A percentile compares a stretch with the other conserved stretches of the same genome.
phyloP scores from a whole-genome alignment of 2,329 filamentous ascomycete genomes.

The Cercospora sp. region DNA sequence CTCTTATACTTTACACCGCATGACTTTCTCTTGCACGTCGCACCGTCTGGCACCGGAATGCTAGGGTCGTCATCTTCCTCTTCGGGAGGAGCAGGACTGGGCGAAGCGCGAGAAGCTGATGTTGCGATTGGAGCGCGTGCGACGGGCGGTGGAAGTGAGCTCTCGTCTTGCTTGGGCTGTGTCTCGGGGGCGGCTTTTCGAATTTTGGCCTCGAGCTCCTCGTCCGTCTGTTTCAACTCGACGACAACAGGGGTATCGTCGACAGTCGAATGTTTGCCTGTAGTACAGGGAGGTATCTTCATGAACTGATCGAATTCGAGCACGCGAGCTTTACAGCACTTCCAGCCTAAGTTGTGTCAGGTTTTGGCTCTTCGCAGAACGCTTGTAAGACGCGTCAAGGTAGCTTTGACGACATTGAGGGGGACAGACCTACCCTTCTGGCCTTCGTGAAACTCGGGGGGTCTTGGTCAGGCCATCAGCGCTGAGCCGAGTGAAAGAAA shows the following conservation, averaged over 20 bases:
- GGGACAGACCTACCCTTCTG: conserved; percentile 75
- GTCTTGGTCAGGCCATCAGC: conserved; percentile 15
- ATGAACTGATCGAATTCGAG: conserved; percentile 99
- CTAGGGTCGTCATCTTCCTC: conserved; percentile 85
- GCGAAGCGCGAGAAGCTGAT: conserved; percentile 38
- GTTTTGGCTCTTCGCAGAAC: background rate
- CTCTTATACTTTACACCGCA: conserved; percentile 69
- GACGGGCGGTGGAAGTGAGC: conserved; percentile 30
- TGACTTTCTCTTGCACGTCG: conserved; percentile 73
- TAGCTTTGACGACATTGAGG: background rate
- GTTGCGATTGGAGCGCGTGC: conserved; percentile 33
- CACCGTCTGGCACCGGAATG: conserved; percentile 69
- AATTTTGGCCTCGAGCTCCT: conserved; percentile 39
- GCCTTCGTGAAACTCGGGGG: conserved; percentile 91
- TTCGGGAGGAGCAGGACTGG: conserved; percentile 61
- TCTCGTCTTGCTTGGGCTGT: conserved; percentile 31
- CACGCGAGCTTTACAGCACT: conserved; percentile 96
- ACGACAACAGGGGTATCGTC: conserved; percentile 61
- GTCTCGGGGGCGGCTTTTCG: conserved; percentile 20
- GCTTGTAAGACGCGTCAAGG: background rate
- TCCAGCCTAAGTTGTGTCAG: conserved; percentile 69
- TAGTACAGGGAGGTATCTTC: conserved; percentile 85
- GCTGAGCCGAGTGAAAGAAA: background rate
- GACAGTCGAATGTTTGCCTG: conserved; percentile 85
- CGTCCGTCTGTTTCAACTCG: conserved; percentile 29